These are phyloP conservation scores for Xylaria nigripes DNA, from an alignment of 495 filamentous ascomycete species.

Conservation along the genomic window DNA sequence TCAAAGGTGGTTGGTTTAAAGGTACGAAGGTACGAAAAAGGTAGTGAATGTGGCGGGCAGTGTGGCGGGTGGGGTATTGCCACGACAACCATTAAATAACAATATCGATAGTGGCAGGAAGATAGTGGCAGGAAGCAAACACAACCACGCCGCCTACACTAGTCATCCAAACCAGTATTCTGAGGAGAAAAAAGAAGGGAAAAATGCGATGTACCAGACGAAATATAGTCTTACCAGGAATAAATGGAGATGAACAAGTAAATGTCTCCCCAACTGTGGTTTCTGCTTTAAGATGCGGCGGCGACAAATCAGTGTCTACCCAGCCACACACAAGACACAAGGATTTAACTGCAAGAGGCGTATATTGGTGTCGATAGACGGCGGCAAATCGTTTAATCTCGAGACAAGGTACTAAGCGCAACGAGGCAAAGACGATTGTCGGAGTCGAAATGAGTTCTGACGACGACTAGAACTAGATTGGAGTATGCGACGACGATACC, in stretches of 20 bases:
- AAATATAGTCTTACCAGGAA: constrained; percentile 51
- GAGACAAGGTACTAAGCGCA: constrained; percentile 21
- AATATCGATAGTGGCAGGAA: neutral
- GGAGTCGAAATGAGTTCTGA: constrained; percentile 12
- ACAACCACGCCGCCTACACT: neutral
- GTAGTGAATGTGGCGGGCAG: neutral
- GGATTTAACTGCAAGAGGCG: neutral
- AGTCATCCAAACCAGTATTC: neutral
- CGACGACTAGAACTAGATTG: constrained; percentile 16
- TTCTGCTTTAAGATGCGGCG: constrained; percentile 29
- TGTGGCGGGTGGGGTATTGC: neutral
- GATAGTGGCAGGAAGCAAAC: neutral
- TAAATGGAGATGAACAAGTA: constrained; percentile 85
- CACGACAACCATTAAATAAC: neutral
- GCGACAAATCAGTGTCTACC: constrained; percentile 18
- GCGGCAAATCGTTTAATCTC: constrained; percentile 13
- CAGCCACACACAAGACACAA: constrained; percentile 16
- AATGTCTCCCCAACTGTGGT: constrained; percentile 83
- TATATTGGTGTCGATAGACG: constrained; percentile 11
- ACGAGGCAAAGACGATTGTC: constrained; percentile 18
- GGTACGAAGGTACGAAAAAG: neutral
- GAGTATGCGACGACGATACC: constrained; percentile 22
- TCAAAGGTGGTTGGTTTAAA: neutral
- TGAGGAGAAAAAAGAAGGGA: neutral
- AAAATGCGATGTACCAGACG: constrained; percentile 15